Base-by-base conservation (phyloP, 495 filamentous ascomycete genomes). In the Podospora bellae-mahoneyi region DNA sequence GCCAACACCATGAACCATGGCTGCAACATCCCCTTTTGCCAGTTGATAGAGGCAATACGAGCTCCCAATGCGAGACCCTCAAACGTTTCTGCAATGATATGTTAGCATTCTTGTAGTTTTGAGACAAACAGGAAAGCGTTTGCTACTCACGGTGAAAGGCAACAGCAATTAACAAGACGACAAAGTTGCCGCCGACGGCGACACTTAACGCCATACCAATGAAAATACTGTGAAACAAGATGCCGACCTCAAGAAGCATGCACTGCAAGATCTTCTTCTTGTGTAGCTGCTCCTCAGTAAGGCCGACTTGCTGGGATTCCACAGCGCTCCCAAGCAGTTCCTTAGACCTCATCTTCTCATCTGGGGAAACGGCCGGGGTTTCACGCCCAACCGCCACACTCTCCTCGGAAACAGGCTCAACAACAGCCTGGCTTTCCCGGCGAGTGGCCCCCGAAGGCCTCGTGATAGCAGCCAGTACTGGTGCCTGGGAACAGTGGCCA, bases 1-100 rank as follows among this genome's bases (percentile, higher is more conserved):
- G 94, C 92, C 5, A 94, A 80, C 13, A 89, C 91, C 94, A 97
- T 97, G 18, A 96, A 82, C 93, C 93, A 97, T 6, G 94, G 94
- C 83, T 77, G 85, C 78, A 74, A 77, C 62, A 68, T 81, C 44
- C 80, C 76, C 32, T 79, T 77, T 16, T 86, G 83, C 71, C 84
- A 89, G 1, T 83, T 72, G 19, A 91, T 81, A 2, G 84, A 80
- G 6, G 90, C 88, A 64, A 92, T 92, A 18, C 90, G 84, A 13
- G 86, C 86, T n/a, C 90, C 90, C 1, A 92, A 85, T 4, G 90
- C 90, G 5, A 92, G 81, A 15, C 90, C 90, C 78, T 92, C 90
- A 70, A 91, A 91, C 13, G 86, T 86, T 78, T 90, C 73, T 75
- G 59, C 0, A 15, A 26, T 23, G 13, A 3, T 2, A 16, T 15